Evolutionary conservation across 257 asterid species (phyloP).

Genomic region (Solanum paucissectum): DNA sequence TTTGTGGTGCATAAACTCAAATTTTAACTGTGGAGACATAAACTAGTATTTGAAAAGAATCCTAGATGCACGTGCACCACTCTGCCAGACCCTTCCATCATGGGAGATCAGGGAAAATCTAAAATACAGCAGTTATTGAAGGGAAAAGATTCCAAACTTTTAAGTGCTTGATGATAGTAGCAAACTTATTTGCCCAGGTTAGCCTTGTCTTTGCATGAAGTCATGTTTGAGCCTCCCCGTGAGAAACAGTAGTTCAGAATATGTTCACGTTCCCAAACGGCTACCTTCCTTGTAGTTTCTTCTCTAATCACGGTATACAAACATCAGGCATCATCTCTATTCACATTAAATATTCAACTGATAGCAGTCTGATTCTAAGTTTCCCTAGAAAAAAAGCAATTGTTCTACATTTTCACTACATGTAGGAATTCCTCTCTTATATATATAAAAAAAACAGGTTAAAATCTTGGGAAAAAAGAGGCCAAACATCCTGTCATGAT

Average conservation of each 20-base stretch:
- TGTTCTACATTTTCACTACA: not conserved
- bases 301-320: not conserved
- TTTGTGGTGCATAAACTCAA: not conserved
- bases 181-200: not conserved
- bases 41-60: not conserved
- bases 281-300: not conserved
- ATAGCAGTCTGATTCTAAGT: not conserved
- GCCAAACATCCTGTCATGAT: not conserved
- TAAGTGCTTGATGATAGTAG: not conserved
- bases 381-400: not conserved
- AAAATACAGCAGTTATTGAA: not conserved
- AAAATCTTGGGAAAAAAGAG: not conserved
- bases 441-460: not conserved
- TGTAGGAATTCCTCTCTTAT: not conserved
- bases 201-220: not conserved
- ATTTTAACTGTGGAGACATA: not conserved
- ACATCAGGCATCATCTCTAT: not conserved
- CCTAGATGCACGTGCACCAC: not conserved
- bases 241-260: not conserved
- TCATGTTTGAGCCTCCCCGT: not conserved
- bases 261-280: not conserved
- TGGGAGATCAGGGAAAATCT: not conserved
- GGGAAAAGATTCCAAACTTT: not conserved
- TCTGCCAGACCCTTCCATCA: not conserved
- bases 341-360: not conserved